phyloP scores from a whole-genome alignment of 2,329 filamentous ascomycete species.

The Blumeriella jaapii region DNA sequence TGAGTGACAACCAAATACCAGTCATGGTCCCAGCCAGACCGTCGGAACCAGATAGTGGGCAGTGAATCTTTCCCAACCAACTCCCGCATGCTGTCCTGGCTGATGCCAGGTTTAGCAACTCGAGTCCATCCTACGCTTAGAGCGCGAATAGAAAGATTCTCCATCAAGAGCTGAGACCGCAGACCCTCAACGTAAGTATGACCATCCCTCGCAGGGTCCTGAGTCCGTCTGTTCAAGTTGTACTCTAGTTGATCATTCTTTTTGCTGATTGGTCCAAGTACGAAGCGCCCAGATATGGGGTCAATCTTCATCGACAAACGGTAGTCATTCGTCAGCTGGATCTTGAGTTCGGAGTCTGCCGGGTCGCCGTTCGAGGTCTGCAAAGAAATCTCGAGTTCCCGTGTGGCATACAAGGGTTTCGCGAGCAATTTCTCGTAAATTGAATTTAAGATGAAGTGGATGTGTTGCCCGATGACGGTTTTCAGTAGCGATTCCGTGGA shows the following conservation, averaged over 20 bases:
- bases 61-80: constrained; percentile 51
- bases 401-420: constrained; percentile 48
- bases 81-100: constrained; percentile 44
- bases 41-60: constrained; percentile 54
- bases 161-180: constrained; percentile 48
- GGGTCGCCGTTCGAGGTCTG: constrained; percentile 49
- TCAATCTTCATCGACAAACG: constrained; percentile 57
- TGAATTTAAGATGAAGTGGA: constrained; percentile 56
- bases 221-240: constrained; percentile 47
- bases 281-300: constrained; percentile 65
- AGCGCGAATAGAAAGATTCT: constrained; percentile 49
- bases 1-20: constrained; percentile 66
- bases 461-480: constrained; percentile 63
- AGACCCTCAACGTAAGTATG: constrained; percentile 47
- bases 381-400: constrained; percentile 46
- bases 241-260: constrained; percentile 47
- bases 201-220: constrained; percentile 45
- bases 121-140: constrained; percentile 53
- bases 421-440: constrained; percentile 49
- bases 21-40: constrained; percentile 55
- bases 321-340: constrained; percentile 57
- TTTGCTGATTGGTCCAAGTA: constrained; percentile 53
- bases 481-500: constrained; percentile 66
- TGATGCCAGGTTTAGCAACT: constrained; percentile 31
- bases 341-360: constrained; percentile 51